Base-by-base conservation (phyloP, 305 asterid genomes). In the Andrographis paniculata region DNA sequence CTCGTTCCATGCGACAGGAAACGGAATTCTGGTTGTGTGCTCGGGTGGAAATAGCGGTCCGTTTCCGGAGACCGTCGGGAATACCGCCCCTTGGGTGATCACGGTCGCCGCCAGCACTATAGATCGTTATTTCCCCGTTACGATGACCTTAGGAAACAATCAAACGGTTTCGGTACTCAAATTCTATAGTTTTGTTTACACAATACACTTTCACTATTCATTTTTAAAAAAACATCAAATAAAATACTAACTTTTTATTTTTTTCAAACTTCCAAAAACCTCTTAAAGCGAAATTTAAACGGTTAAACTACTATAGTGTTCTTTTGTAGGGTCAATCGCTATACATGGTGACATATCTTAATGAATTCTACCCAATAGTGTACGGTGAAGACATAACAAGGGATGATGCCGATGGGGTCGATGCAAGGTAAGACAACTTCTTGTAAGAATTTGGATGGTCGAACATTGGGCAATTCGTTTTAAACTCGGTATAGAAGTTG, bases 1-100 rank as follows among this genome's bases (percentile, higher is more conserved):
- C 10, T 65, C 71, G 38, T 66, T 66, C 42, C 65, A 62, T 52
- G 70, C 58, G 1, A 61, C 17, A 33, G 66, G 43, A 6, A 48
- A 22, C 19, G 70, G 65, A 45, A 66, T 58, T 48, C 48, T 65
- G 50, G 69, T 59, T n/a, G 60, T 70, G 43, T 66, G 68, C 58
- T 62, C 77, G 6, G 70, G 59, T 46, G 68, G 77, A 14, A 68
- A 62, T 33, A 55, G 58, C 15, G 60, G 70, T n/a, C 68, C 69
- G 17, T 51, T 39, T 49, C 56, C 62, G n/a, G 55, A 61, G 65
- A 65, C 63, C 14, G 59, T 58, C 20, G 58, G 42, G 18, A 65
- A 70, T 37, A 61, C 60, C 27, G 68, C 58, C 45, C 72, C 64
- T 0, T 70, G 59, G 69, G 31, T 57, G 56, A 57, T 61, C 12